Base-by-base conservation (phyloP, 495 filamentous ascomycete genomes). In the Neurospora sublineolata region DNA sequence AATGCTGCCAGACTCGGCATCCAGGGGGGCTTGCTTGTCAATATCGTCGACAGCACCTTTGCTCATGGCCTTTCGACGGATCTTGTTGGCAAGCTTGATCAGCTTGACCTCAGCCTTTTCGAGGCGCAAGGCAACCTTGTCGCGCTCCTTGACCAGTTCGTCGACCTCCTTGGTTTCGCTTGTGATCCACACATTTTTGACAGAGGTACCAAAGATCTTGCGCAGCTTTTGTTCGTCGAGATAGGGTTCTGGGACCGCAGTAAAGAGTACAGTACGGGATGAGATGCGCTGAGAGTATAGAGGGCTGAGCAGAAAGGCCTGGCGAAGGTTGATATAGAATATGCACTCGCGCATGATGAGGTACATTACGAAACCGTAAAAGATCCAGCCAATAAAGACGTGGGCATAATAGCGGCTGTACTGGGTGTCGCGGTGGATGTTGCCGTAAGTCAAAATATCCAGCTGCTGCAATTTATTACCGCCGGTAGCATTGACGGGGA, bases 241-340 rank as follows among this genome's bases (percentile, higher is more conserved):
- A 74, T 94, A 96, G 8, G 88, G 81, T 42, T 86, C 74, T 6
- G 95, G 94, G 23, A 99, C 94, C 11, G 92, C 91, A 36, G 92
- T 90, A 80, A 97, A 97, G 16, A 99, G 89, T 7, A 99, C 93
- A 39, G 94, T 98, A 72, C 94, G 89, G 4, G 95, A 96, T 3
- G 96, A 98, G 72, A 98, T 90, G 75, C 94, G 92, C 76, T 89
- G 91, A 68, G 93, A 88, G 80, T 97, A 94, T 37, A 92, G 84
- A 18, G 94, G 94, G 42, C 93, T 94, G 71, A 97, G 86, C 68
- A 95, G 85, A 82, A 97, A 97, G 1, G 96, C 95, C 84, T 99
- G 96, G 75, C 94, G 93, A 72, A 98, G 80, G 80, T 97, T 97
- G 86, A 97, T 92, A 81, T 92, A 97, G 87, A 88, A 97, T 79